Conservation (phyloP, 345 rosid genomes). For the Lepidium africanum region DNA sequence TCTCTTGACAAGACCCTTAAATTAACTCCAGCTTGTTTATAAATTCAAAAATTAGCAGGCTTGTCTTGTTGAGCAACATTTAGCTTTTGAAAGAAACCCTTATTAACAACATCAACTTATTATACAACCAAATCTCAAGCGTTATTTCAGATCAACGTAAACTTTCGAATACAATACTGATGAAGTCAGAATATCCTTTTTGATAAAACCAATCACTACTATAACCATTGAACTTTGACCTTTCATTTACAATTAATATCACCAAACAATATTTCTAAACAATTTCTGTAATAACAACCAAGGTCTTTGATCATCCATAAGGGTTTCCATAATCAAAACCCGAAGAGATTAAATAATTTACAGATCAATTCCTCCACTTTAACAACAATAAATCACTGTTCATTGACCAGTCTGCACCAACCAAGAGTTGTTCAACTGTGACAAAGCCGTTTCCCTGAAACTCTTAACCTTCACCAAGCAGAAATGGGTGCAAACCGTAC, state of each 20-base stretch:
- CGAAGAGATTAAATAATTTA: conserved; percentile 7
- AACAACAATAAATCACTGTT: not conserved
- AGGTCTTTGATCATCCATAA: conserved; percentile 6
- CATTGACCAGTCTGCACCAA: conserved; percentile 34
- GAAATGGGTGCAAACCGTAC: conserved; percentile 60
- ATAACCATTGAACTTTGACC: no score
- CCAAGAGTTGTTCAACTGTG: conserved; percentile 69
- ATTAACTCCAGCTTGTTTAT: no score
- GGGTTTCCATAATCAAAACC: conserved; percentile 18
- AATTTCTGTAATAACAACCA: not conserved
- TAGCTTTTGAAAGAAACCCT: no score
- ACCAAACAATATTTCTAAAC: not conserved
- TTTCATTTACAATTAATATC: not conserved
- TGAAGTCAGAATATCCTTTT: no score
- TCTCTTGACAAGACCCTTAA: no score
- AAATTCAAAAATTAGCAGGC: no score
- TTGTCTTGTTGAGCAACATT: no score
- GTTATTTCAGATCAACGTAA: no score
- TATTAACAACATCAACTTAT: no score
- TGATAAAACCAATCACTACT: no score
- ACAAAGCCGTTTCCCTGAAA: conserved; percentile 44
- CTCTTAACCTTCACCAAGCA: conserved; percentile 55
- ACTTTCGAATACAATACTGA: not conserved
- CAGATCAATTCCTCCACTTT: not conserved
- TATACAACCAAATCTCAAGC: no score